Percentiles rank a stretch among this genome's conserved stretches.
Evolutionary conservation across 108 stramenopile species (phyloP).

Genomic region (Parmales sp.): DNA sequence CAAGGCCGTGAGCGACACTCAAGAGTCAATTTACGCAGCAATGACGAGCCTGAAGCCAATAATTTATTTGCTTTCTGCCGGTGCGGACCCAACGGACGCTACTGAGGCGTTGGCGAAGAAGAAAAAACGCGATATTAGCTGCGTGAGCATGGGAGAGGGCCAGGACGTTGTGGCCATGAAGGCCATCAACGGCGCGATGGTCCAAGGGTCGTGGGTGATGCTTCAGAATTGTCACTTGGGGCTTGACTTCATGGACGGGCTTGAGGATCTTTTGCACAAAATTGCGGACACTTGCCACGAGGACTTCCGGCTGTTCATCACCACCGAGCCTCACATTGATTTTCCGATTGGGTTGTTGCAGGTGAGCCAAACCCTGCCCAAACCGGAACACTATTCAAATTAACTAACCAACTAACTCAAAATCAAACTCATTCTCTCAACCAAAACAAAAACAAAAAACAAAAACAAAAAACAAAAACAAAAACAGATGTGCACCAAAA

Average conservation of each 20-base stretch:
- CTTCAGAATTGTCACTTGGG: slow-evolving; percentile 88
- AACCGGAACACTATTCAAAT: no score
- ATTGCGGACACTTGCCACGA: slow-evolving; percentile 49
- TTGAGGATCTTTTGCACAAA: slow-evolving; percentile 78
- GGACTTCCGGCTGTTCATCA: slow-evolving; percentile 82
- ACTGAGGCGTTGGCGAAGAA: slow-evolving; percentile 38
- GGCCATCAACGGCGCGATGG: slow-evolving; percentile 43
- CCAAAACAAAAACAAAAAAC: no score
- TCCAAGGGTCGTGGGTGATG: slow-evolving; percentile 93
- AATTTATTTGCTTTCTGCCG: slow-evolving; percentile 42
- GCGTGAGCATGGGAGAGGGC: slow-evolving; percentile 50
- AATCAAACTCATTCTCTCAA: no score
- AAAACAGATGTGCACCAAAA: slow-evolving; percentile 26
- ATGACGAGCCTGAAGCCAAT: slow-evolving; percentile 34
- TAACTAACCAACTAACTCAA: no score
- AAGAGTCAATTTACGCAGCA: slow-evolving; percentile 29
- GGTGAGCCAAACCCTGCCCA: no score
- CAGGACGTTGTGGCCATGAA: slow-evolving; percentile 31
- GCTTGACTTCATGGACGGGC: slow-evolving; percentile 80
- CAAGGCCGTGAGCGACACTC: slow-evolving; percentile 42
- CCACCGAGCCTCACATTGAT: slow-evolving; percentile 55
- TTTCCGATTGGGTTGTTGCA: slow-evolving; percentile 36
- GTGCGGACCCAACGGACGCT: slow-evolving; percentile 53
- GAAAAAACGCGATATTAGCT: slow-evolving; percentile 27
- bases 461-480: no score